A percentile compares a stretch with the other conserved stretches of the same genome.
These are phyloP conservation scores for Metschnikowia kofuensis DNA, from an alignment of 805 yeast genomes.

Conservation along the genomic window DNA sequence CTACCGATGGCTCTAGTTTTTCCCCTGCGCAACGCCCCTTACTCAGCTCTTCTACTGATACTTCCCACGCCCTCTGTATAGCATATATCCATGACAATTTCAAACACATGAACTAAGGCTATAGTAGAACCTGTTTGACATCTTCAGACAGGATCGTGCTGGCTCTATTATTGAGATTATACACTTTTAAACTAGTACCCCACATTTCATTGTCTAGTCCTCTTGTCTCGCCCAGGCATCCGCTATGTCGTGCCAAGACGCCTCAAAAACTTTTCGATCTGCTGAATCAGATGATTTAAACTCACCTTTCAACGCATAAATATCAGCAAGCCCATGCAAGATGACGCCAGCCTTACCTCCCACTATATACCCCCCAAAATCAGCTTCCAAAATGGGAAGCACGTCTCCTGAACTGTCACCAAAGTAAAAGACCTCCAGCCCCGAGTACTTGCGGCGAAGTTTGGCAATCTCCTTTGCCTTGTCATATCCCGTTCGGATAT, in stretches of 20 bases:
- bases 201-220: too few species aligned
- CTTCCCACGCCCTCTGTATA: too few species aligned
- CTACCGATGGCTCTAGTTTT: too few species aligned
- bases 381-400: slow-evolving; percentile 42
- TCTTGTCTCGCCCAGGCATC: slow-evolving; percentile 4
- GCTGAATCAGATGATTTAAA: not conserved
- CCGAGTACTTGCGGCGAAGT: slow-evolving; percentile 9
- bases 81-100: too few species aligned
- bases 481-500: slow-evolving; percentile 53
- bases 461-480: slow-evolving; percentile 31
- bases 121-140: too few species aligned
- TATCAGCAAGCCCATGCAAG: not conserved
- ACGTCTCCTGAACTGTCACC: slow-evolving; percentile 66
- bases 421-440: slow-evolving; percentile 38
- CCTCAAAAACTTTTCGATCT: slow-evolving; percentile 5
- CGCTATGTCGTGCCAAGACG: slow-evolving; percentile 6
- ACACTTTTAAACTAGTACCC: too few species aligned
- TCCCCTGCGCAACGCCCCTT: too few species aligned
- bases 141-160: too few species aligned
- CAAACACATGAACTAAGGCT: too few species aligned
- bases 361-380: slow-evolving; percentile 45
- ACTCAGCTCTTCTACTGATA: too few species aligned
- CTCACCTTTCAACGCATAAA: not conserved
- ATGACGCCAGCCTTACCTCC: slow-evolving; percentile 21
- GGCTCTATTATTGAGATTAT: too few species aligned